Evolutionary conservation across 1,139 yeast genomes (phyloP).

Genomic region (Candida buenavistaensis): DNA sequence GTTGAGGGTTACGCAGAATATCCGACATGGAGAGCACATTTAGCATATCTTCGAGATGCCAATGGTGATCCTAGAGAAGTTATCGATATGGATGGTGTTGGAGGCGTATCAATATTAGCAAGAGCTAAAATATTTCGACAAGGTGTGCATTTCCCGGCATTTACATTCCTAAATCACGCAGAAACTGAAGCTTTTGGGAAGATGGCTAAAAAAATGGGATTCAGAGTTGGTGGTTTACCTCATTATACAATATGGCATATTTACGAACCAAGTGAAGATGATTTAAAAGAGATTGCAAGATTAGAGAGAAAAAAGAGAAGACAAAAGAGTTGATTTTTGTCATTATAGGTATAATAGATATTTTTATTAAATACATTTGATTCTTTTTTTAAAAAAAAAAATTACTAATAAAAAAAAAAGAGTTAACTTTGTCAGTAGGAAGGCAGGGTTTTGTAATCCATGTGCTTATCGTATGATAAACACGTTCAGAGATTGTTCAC

Average conservation of each 20-base stretch:
- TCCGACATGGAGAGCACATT: conserved; percentile 85
- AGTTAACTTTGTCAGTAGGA: conserved; percentile 41
- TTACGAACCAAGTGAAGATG: conserved; percentile 91
- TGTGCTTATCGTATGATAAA: conserved; percentile 35
- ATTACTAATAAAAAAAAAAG: conserved; percentile 2
- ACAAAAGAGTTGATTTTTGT: conserved; percentile 17
- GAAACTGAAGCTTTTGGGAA: conserved; percentile 93
- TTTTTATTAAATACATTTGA: conserved; percentile 2
- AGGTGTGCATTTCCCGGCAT: conserved; percentile 88
- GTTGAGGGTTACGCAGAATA: conserved; percentile 92
- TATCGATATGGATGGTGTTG: conserved; percentile 81
- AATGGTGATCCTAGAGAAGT: conserved; percentile 65
- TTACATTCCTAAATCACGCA: conserved; percentile 85
- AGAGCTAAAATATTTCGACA: conserved; percentile 78
- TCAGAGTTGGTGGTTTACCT: conserved; percentile 80
- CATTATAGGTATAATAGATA: conserved; percentile 6
- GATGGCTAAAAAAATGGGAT: conserved; percentile 80
- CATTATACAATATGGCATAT: conserved; percentile 90
- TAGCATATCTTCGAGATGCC: conserved; percentile 69
- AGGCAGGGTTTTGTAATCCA: conserved; percentile 55
- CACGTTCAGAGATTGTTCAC: conserved; percentile 54
- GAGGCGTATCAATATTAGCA: conserved; percentile 85
- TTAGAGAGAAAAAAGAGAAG: conserved; percentile 70
- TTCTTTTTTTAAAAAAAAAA: no score
- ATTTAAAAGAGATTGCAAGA: conserved; percentile 68